Conservation (phyloP, 768 basidiomycete species). For the Lactarius psammicola region DNA sequence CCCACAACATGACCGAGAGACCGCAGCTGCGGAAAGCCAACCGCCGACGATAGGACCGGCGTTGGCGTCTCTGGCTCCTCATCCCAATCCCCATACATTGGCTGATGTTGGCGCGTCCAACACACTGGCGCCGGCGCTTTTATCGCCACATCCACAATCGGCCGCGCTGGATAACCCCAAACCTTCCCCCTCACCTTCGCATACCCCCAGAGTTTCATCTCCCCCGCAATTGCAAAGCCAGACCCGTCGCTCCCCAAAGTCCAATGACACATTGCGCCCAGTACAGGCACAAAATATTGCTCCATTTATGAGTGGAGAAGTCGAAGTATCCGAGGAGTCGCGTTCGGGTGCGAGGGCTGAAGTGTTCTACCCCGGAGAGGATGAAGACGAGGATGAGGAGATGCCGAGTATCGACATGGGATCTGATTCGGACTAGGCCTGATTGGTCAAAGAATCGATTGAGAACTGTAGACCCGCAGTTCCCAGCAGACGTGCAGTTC, state of each 20-base stretch:
- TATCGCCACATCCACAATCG: neutral
- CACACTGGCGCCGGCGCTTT: neutral
- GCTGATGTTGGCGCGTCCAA: neutral
- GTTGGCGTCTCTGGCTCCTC: neutral
- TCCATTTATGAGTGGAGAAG: constrained; percentile 5
- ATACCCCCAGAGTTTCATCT: neutral
- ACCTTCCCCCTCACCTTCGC: neutral
- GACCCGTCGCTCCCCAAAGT: neutral
- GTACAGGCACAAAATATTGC: neutral
- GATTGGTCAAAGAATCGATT: neutral
- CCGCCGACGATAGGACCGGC: neutral
- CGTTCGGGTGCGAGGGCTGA: constrained; percentile 2
- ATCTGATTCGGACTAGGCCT: constrained; percentile 70
- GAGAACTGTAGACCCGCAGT: constrained; percentile 1
- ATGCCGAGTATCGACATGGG: constrained; percentile 77
- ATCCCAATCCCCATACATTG: neutral
- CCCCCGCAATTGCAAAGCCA: neutral
- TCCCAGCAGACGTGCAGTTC: neutral
- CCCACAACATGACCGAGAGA: neutral
- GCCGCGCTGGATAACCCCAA: neutral
- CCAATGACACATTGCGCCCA: neutral
- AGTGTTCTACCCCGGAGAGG: constrained; percentile 29
- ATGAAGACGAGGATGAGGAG: constrained; percentile 63
- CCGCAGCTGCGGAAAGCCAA: neutral
- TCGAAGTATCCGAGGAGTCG: neutral